Base-by-base conservation (phyloP, 2,329 filamentous ascomycete genomes). In the Phyllosticta capitalensis region DNA sequence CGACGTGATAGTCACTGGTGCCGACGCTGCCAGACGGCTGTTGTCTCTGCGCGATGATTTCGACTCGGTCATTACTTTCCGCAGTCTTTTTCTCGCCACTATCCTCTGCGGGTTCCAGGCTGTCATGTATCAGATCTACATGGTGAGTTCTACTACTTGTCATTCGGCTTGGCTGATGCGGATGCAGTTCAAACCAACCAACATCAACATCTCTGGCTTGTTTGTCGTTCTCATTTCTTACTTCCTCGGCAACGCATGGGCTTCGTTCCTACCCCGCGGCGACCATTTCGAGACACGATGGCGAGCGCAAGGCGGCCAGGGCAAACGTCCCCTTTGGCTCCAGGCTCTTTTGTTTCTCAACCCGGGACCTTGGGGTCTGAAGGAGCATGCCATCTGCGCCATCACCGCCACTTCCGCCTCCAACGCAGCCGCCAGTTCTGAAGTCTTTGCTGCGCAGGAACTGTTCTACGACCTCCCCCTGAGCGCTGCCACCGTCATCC, bases 171-270 rank as follows among this genome's bases (percentile, higher is more conserved):
- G 51, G 65, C 17, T 9, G 10, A 24, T 20, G 45, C 49, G 61
- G 59, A 12, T 45, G 9, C 50, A 81, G 78, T 82, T 80, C 67
- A 82, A 82, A 74, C 80, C 79, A 0, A 83, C 80, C 0, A 2
- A 45, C 0, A 66, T 79, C 38, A 73, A 72, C 2, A 78, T 83
- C 19, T 73, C 74, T 17, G 79, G 80, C 45, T 82, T 79, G 0
- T 83, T 83, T 58, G 81, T 83, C 56, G 80, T 82, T 5, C 75
- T 83, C 49, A 81, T 83, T 52, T 78, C 79, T 12, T 83, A 83
- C 68, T 82, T 83, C 54, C 55, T 78, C 1, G 81, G 81, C 9
- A 79, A 78, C 9, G 75, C 69, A 3, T 81, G 75, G 77, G 72
- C 79, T 0, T 63, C 66, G 0, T 61, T 78, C 5, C 72, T 82